Conservation (phyloP, 768 basidiomycete species). For the Russula earlei region DNA sequence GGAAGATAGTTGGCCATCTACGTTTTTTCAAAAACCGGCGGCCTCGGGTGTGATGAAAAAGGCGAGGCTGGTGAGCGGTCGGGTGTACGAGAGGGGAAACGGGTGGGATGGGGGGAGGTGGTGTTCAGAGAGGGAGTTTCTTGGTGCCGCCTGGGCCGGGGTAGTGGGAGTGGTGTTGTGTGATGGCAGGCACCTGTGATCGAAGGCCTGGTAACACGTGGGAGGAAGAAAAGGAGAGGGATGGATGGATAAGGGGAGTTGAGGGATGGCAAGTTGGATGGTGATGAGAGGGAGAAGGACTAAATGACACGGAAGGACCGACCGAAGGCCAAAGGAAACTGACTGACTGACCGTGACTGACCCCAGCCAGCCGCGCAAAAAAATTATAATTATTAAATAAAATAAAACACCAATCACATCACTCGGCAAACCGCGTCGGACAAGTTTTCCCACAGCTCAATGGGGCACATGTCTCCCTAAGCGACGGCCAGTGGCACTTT, state of each 20-base stretch:
- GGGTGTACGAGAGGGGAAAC: neutral
- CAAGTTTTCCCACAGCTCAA: neutral
- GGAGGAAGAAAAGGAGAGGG: neutral
- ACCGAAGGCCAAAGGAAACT: neutral
- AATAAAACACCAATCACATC: neutral
- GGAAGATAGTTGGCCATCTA: conserved; percentile 62
- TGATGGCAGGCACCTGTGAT: neutral
- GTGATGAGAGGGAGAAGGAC: conserved; percentile 7
- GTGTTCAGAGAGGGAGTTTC: neutral
- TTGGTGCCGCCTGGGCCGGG: neutral
- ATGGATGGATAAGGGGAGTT: neutral
- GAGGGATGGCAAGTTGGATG: neutral
- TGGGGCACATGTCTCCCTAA: neutral
- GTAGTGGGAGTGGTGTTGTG: neutral
- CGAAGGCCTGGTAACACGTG: neutral
- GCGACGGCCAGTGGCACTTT: neutral
- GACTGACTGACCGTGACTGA: neutral
- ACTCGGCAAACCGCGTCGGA: conserved; percentile 9
- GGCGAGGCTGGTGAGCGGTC: neutral
- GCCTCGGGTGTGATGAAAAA: neutral
- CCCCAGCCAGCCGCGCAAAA: neutral
- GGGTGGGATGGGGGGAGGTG: neutral
- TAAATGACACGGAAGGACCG: neutral
- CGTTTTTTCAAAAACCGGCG: neutral
- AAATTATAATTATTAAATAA: neutral